phyloP scores from a whole-genome alignment of 225 moss, liverwort and hornwort genomes.

The Bryoerythrophyllum caledonicum region DNA sequence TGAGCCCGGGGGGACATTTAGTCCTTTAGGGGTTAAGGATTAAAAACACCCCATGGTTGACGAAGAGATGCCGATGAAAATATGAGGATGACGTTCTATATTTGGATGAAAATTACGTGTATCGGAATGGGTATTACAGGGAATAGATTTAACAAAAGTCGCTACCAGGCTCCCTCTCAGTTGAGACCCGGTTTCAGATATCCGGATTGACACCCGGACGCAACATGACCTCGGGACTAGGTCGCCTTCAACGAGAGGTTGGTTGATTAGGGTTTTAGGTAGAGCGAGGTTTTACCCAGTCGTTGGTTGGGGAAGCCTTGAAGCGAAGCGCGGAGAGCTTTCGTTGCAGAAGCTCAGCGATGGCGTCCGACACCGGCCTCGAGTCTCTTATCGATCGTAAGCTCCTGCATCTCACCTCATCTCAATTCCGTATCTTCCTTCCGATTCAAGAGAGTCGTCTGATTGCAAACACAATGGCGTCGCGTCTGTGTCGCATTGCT shows the following conservation, averaged over 20 bases:
- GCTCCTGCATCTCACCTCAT: neutral
- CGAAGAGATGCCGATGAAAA: too few relatives aligned
- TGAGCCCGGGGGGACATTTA: too few relatives aligned
- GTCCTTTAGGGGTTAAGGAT: too few relatives aligned
- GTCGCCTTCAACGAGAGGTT: neutral
- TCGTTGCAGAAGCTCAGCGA: conserved; percentile 28
- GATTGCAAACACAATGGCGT: neutral
- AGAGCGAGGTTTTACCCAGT: neutral
- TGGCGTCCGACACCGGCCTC: conserved; percentile 91
- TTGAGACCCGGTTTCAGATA: too few relatives aligned
- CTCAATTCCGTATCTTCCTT: neutral
- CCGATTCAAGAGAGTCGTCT: neutral
- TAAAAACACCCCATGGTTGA: too few relatives aligned
- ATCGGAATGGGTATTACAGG: too few relatives aligned
- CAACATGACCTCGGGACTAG: too few relatives aligned
- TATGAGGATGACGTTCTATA: too few relatives aligned
- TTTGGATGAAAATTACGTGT: too few relatives aligned
- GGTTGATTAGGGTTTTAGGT: conserved; percentile 18
- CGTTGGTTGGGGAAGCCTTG: neutral
- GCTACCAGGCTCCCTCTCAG: too few relatives aligned
- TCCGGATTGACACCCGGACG: too few relatives aligned
- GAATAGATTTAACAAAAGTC: too few relatives aligned
- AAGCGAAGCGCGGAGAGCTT: neutral
- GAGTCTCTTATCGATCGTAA: conserved; percentile 93
- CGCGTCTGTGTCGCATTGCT: neutral